Conservation (phyloP, 139 green algal genomes). For the Volvox reticuliferus region DNA sequence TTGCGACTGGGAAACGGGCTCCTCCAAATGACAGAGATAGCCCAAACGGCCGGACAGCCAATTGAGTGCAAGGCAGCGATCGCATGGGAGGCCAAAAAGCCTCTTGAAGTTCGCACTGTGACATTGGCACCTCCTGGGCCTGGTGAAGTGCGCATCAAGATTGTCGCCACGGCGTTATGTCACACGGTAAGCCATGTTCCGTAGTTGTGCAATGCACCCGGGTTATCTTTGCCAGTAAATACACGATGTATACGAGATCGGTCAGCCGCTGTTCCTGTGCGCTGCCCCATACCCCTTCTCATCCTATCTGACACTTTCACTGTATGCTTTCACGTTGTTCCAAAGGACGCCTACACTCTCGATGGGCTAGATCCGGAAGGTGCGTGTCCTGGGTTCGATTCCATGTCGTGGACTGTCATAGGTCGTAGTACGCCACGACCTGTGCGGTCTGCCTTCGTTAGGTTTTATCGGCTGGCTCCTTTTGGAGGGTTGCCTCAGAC, state of each 20-base stretch:
- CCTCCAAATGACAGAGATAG: not conserved
- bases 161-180: conserved; percentile 93
- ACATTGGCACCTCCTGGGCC: conserved; percentile 87
- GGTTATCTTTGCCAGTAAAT: too few species aligned
- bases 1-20: too few species aligned
- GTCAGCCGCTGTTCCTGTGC: not conserved
- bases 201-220: too few species aligned
- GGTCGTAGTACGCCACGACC: too few species aligned
- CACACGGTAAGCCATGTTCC: conserved; percentile 80
- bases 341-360: conserved; percentile 4
- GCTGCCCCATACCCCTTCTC: not conserved
- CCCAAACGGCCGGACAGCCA: conserved; percentile 62
- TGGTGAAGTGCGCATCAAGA: conserved; percentile 94
- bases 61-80: conserved; percentile 96
- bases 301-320: not conserved
- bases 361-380: not conserved
- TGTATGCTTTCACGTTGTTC: not conserved
- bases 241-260: too few species aligned
- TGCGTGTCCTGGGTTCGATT: not conserved
- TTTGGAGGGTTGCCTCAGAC: too few species aligned
- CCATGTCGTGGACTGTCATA: not conserved
- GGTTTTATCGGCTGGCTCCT: too few species aligned
- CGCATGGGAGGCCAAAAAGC: conserved; percentile 89
- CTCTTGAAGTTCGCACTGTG: conserved; percentile 88
- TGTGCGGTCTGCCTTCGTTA: too few species aligned